Evolutionary conservation across 331 rosid genomes (phyloP).

Genomic region (Malus hybrid): DNA sequence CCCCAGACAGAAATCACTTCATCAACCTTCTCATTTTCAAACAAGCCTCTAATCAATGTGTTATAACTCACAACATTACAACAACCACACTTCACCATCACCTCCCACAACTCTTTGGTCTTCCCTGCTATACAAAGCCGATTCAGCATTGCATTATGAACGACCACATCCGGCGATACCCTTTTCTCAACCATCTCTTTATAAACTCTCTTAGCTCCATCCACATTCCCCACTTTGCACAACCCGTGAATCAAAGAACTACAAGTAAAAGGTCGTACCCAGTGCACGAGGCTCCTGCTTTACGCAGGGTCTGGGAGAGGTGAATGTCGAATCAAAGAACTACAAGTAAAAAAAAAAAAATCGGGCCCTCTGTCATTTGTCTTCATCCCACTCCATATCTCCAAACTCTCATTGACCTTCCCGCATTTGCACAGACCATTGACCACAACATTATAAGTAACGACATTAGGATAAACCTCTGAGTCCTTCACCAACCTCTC

Average conservation of each 20-base stretch:
- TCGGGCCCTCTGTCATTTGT: constrained; percentile 43
- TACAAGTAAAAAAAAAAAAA: neutral
- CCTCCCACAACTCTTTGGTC: constrained; percentile 41
- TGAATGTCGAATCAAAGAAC: too few relatives aligned
- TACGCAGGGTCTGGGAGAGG: too few relatives aligned
- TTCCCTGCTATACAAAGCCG: constrained; percentile 50
- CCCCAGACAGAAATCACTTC: constrained; percentile 51
- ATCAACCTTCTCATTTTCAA: constrained; percentile 47
- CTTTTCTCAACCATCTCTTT: constrained; percentile 55
- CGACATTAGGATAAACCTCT: constrained; percentile 53
- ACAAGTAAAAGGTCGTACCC: constrained; percentile 13
- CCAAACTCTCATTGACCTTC: constrained; percentile 59
- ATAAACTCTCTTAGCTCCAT: constrained; percentile 53
- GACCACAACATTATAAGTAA: constrained; percentile 74
- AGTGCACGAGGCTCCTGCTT: too few relatives aligned
- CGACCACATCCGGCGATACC: constrained; percentile 47
- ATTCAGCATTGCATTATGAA: constrained; percentile 61
- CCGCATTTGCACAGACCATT: constrained; percentile 74
- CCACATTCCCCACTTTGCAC: constrained; percentile 54
- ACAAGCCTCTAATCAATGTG: constrained; percentile 62
- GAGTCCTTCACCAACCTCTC: constrained; percentile 50
- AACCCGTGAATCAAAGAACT: constrained; percentile 79
- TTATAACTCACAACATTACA: constrained; percentile 57
- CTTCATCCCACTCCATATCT: constrained; percentile 84
- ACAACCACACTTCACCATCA: constrained; percentile 50